These are phyloP conservation scores for Plasmodiophora brassicae DNA, from an alignment of 208 protist species.

Conservation along the genomic window DNA sequence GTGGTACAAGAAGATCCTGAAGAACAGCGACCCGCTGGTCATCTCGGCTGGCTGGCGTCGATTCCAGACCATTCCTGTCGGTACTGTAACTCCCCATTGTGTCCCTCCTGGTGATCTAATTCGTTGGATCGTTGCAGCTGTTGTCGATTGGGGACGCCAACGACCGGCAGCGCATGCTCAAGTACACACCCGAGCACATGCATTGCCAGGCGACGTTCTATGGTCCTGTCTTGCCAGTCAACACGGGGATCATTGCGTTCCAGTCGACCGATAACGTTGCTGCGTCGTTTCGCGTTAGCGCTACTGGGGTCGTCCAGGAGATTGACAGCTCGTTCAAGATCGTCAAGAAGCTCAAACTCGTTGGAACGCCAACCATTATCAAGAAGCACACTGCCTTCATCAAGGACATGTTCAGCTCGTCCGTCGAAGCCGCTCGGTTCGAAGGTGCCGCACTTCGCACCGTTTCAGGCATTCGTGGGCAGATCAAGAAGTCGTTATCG, in stretches of 20 bases:
- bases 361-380: slow-evolving; percentile 88
- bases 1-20: slow-evolving; percentile 91
- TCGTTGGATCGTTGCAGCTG: neutral
- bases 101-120: neutral
- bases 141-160: slow-evolving; percentile 83
- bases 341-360: slow-evolving; percentile 99
- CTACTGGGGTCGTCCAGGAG: slow-evolving; percentile 5
- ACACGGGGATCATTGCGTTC: slow-evolving; percentile 71
- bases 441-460: slow-evolving; percentile 93
- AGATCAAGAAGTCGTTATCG: slow-evolving; percentile 92
- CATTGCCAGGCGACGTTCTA: slow-evolving; percentile 96
- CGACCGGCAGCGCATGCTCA: slow-evolving; percentile 88
- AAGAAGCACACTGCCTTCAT: slow-evolving; percentile 97
- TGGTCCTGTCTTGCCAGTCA: slow-evolving; percentile 86
- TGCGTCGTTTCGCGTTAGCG: slow-evolving; percentile 19
- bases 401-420: slow-evolving; percentile 74
- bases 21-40: slow-evolving; percentile 95
- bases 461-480: slow-evolving; percentile 94
- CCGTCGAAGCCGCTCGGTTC: slow-evolving; percentile 86
- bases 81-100: slow-evolving; percentile 50
- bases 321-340: slow-evolving; percentile 70
- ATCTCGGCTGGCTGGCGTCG: slow-evolving; percentile 97
- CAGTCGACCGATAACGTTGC: slow-evolving; percentile 36
- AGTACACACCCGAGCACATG: slow-evolving; percentile 99
- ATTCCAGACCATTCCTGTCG: slow-evolving; percentile 84